phyloP scores from a whole-genome alignment of 164 flowering plant species.

The Vitis vinifera region ASM3070453v1 NC_081820.1:26383501-26384000 shows the following conservation, averaged over 20 bases:
- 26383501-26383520: slow-evolving; percentile 32
- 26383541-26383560: slow-evolving; percentile 26
- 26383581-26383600: slow-evolving; percentile 21
- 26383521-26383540: slow-evolving; percentile 27
- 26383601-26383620: slow-evolving; percentile 18
- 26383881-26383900: too few relatives aligned
- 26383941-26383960: too few relatives aligned
- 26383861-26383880: too few relatives aligned
- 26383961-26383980: too few relatives aligned
- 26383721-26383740: slow-evolving; percentile 28
- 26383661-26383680: slow-evolving; percentile 11
- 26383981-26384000: too few relatives aligned
- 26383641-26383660: slow-evolving; percentile 26
- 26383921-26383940: too few relatives aligned
- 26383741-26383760: slow-evolving; percentile 19
- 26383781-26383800: background rate
- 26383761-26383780: slow-evolving; percentile 4
- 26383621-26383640: slow-evolving; percentile 18
- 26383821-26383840: slow-evolving; percentile 2
- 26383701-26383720: slow-evolving; percentile 24
- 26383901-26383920: too few relatives aligned
- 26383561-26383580: slow-evolving; percentile 21
- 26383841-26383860: too few relatives aligned
- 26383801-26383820: background rate
- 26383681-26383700: slow-evolving; percentile 24